Evolutionary conservation across 768 basidiomycete species (phyloP), one percentile per base, ranked within the genome.

Genomic region (Psilocybe subaeruginosa): DNA sequence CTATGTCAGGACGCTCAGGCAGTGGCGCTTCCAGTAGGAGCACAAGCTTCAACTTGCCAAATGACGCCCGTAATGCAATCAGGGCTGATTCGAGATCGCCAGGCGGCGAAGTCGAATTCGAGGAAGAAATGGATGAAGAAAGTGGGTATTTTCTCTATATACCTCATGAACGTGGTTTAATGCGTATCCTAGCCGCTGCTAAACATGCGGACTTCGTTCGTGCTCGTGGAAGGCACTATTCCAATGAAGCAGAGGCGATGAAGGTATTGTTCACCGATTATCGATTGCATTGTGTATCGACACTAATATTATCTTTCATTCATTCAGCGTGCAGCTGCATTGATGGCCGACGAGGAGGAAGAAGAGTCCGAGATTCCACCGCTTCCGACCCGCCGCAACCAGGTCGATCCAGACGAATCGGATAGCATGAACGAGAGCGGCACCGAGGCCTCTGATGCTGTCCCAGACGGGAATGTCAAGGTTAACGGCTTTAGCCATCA

Each of bases 181-280:
- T 17, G 19, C 43, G 39, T 23, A 17, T 64, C 54, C 12, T 62
- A 95, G 93, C 92, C 61, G 88, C 87, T 50, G 88, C 84, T 39
- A 93, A 92, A 75, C 93, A 92, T 67, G 91, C 88, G 12, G 93
- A 80, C 23, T 95, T 95, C 68, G 80, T 93, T 33, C 84, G 85
- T 65, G 92, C 92, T 23, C 83, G 93, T 23, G 91, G 90, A 56
- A 81, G 91, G 58, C 93, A 95, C 69, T 95, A 95, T 67, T 93
- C 92, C 4, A 94, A 95, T 54, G 93, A 95, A 71, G 93, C 91
- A 1, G 91, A 94, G 71, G 93, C 92, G 16, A 94, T 95, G 93
- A 94, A 94, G 86, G 92, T 90, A 74, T 49, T 73, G 51, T 52
- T n/a, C 48, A 46, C 46, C 52, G 48, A 57, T 45, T n/a, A 12